Conservation (phyloP, 169 alveolate species). For the Eimeria necatrix region DNA sequence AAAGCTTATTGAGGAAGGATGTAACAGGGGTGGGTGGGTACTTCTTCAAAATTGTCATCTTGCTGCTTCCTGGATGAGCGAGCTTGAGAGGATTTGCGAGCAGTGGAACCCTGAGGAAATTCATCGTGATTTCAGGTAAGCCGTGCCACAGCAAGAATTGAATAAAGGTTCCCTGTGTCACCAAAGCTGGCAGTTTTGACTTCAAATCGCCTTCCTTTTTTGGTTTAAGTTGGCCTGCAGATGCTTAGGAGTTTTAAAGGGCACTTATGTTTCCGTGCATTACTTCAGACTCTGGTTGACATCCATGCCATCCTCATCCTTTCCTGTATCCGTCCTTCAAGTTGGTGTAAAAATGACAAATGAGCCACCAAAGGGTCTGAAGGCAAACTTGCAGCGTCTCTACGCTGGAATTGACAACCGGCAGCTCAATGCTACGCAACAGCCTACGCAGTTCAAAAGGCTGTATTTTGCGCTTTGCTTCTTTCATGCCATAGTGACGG, state of each 20-base stretch:
- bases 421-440: slow-evolving; percentile 85
- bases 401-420: slow-evolving; percentile 76
- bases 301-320: slow-evolving; percentile 92
- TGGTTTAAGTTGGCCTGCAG: background rate
- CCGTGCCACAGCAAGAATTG: slow-evolving; percentile 37
- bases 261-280: background rate
- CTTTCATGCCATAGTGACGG: slow-evolving; percentile 97
- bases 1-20: slow-evolving; percentile 91
- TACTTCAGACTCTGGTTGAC: slow-evolving; percentile 93
- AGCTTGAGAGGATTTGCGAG: slow-evolving; percentile 93
- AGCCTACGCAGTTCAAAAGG: slow-evolving; percentile 93
- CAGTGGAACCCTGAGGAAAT: slow-evolving; percentile 82
- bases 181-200: background rate
- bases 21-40: slow-evolving; percentile 95
- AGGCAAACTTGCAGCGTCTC: slow-evolving; percentile 90
- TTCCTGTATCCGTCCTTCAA: slow-evolving; percentile 90
- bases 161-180: slow-evolving; percentile 84
- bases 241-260: background rate
- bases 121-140: slow-evolving; percentile 89
- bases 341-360: slow-evolving; percentile 96
- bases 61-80: slow-evolving; percentile 96
- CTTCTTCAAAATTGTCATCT: slow-evolving; percentile 96
- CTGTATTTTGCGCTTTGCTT: slow-evolving; percentile 95
- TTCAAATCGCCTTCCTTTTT: background rate
- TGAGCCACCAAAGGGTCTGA: slow-evolving; percentile 97